Evolutionary conservation across 2,329 filamentous ascomycete species (phyloP), one percentile per base, ranked within the genome.

Genomic region (Neophaeococcomyces mojaviensis): DNA sequence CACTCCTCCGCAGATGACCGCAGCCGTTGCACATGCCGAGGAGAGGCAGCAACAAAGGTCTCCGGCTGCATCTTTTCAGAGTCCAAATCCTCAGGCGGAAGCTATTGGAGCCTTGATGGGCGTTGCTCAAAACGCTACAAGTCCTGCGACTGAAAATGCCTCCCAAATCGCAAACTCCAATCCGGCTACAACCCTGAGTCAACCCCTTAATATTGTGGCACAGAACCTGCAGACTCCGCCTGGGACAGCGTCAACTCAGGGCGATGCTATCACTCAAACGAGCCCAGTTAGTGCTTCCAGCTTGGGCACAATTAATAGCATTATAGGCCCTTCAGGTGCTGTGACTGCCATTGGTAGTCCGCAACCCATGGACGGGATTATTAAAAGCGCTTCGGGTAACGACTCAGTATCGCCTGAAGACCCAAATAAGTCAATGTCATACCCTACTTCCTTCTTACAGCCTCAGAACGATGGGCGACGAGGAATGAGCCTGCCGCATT

Each of bases 391-490:
- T 56, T 39, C 40, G 30, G 51, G 46, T 41, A 44, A 49, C 26
- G 65, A 69, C 46, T 65, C 65, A 46, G 61, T 64, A 28, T 60
- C 67, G 28, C 59, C 63, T 15, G 58, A 60, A 26, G 65, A 67
- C 42, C 63, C 58, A 30, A 76, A 72, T 55, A 79, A 79, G 57
- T 71, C 79, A 8, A 78, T 79, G 55, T 81, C 79, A n/a, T 82
- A 80, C 60, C 79, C 79, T 6, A 75, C 78, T 43, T 78, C 77
- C n/a, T 66, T 72, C 49, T 63, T 68, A 31, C 63, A 64, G 44
- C 70, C 63, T 56, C 65, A 57, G 53, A 65, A 74, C 34, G 69
- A 68, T 45, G 74, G 74, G 9, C 67, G 72, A 43, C 71, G 78
- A 53, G 76, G 77, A 46, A 74, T 80, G 65, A 82, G 78, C 58